Conservation (phyloP, 305 asterid species). For the Fraxinus velutina region DNA sequence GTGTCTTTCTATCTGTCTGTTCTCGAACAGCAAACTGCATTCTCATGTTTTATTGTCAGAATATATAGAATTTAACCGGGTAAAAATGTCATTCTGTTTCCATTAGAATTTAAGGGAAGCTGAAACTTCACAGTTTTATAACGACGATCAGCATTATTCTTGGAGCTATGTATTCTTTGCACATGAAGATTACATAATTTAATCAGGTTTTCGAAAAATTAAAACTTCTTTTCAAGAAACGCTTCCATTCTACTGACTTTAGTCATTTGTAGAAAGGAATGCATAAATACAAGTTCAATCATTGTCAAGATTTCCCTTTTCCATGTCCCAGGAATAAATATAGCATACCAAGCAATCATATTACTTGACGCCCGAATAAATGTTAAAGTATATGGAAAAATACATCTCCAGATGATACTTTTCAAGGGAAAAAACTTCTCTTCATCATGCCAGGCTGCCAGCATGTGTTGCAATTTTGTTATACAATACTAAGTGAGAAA, state of each 20-base stretch:
- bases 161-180: neutral
- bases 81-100: neutral
- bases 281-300: neutral
- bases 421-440: neutral
- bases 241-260: neutral
- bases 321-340: neutral
- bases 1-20: neutral
- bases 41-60: conserved; percentile 1
- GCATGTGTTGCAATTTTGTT: neutral
- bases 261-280: neutral
- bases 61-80: neutral
- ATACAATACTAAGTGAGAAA: neutral
- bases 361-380: neutral
- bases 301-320: neutral
- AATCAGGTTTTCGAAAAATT: neutral
- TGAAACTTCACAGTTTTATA: neutral
- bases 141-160: neutral
- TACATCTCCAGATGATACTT: neutral
- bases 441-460: neutral
- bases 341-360: neutral
- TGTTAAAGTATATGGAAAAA: neutral
- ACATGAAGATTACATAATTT: neutral
- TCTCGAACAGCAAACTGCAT: neutral
- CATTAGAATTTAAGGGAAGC: neutral
- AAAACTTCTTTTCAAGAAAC: neutral